These are phyloP conservation scores for Herpetomonas tarakana DNA, from an alignment of 208 protist species.

Conservation along the genomic window DNA sequence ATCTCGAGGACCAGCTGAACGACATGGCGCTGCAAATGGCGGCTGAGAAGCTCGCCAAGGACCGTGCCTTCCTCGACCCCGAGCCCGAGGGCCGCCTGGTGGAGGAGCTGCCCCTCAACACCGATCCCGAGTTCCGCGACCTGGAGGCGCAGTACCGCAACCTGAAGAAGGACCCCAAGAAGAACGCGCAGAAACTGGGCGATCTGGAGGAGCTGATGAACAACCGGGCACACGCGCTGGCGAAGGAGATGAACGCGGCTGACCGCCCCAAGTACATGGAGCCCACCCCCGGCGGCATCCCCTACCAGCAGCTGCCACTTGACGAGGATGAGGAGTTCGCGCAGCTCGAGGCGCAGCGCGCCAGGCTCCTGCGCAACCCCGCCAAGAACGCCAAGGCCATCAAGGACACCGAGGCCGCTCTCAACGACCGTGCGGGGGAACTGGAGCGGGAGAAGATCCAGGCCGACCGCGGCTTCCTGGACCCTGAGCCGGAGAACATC, in stretches of 20 bases:
- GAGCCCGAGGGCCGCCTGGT: conserved; percentile 64
- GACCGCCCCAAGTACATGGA: conserved; percentile 64
- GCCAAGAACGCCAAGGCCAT: conserved; percentile 60
- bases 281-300: conserved; percentile 38
- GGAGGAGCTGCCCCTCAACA: conserved; percentile 58
- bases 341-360: conserved; percentile 65
- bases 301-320: conserved; percentile 61
- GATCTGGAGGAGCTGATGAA: conserved; percentile 80
- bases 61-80: conserved; percentile 61
- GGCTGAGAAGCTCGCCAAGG: conserved; percentile 48
- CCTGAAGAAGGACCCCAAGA: conserved; percentile 44
- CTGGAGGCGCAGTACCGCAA: conserved; percentile 57
- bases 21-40: conserved; percentile 47
- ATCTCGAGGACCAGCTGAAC: conserved; percentile 51
- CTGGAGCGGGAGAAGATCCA: conserved; percentile 69
- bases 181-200: conserved; percentile 49
- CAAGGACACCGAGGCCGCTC: conserved; percentile 38
- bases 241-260: conserved; percentile 60
- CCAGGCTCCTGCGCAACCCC: conserved; percentile 50
- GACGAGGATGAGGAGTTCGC: conserved; percentile 65
- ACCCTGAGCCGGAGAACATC: conserved; percentile 56
- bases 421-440: conserved; percentile 66
- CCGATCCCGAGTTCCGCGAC: conserved; percentile 51
- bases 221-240: conserved; percentile 63
- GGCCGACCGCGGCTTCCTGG: conserved; percentile 63